phyloP scores from a whole-genome alignment of 257 asterid genomes.

The Solanum medicagineum region DNA sequence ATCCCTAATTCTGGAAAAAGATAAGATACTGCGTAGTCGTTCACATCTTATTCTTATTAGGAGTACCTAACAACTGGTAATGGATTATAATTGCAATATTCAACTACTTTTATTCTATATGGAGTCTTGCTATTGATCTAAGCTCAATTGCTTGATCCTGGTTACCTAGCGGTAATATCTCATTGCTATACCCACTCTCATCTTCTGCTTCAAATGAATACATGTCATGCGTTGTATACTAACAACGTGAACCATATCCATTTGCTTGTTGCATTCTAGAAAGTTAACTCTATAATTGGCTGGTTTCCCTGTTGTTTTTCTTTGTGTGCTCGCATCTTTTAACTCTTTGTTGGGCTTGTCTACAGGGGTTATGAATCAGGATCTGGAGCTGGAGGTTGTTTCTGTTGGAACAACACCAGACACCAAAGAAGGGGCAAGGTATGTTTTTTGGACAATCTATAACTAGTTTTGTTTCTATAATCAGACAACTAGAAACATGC shows the following conservation, averaged over 20 bases:
- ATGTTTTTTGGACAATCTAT: neutral
- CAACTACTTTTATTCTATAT: neutral
- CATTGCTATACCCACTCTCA: neutral
- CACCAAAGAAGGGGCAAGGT: conserved; percentile 45
- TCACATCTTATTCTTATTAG: neutral
- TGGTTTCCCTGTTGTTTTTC: neutral
- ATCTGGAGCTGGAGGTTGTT: conserved; percentile 64
- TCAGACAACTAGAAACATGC: neutral
- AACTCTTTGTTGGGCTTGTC: neutral
- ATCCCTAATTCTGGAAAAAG: neutral
- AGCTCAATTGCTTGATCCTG: neutral
- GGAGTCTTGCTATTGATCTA: neutral
- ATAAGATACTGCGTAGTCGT: neutral
- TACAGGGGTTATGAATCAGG: conserved; percentile 93
- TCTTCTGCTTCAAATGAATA: neutral
- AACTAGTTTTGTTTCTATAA: neutral
- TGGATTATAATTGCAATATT: neutral
- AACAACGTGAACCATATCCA: neutral
- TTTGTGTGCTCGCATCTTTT: too few species aligned
- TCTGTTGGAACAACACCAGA: conserved; percentile 73
- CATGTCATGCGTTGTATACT: neutral
- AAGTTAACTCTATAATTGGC: neutral
- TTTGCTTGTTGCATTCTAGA: neutral
- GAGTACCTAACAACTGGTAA: neutral
- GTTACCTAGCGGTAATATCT: neutral